Evolutionary conservation across 2,329 filamentous ascomycete genomes (phyloP), one percentile per base, ranked within the genome.

Genomic region (Nigrospora sphaerica): DNA sequence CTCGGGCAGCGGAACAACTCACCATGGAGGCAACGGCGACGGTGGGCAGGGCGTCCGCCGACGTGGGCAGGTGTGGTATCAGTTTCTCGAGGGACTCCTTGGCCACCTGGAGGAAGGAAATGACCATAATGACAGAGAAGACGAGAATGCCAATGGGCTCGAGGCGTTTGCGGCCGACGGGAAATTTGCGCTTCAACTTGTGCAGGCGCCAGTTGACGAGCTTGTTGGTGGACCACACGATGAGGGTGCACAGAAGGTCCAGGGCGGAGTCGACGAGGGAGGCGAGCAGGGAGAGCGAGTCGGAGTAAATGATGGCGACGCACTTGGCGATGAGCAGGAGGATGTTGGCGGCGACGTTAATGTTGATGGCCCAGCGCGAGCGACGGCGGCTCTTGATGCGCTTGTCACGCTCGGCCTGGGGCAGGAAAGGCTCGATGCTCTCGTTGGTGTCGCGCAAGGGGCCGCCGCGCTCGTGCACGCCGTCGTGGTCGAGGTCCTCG

Each of bases 121-220:
- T 74, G 41, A 83, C 70, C 79, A 83, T 83, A 51, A 80, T 75
- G 51, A 82, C 75, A 23, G 73, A 77, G 61, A 83, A 83, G 41
- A 82, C 78, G 11, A 83, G 67, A 39, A 83, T 81, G 2, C 80
- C 79, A 9, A 83, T 66, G 0, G 80, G 80, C 52, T 83, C 79
- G 9, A 83, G 69, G 10, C 79, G 71, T 40, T 70, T 67, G 23
- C 74, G 67, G 5, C 75, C 75, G 18, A 83, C 77, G 0, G 80
- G 80, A 55, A 83, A 83, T 32, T 71, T 71, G 49, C 73, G 71
- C 44, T 69, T 67, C 11, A 81, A 62, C 3, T 66, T 62, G 5
- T 62, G 59, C 5, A 81, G 58, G 17, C 72, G 71, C 80, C 80
- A 83, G 12, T 72, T 63, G 3, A 83, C 80, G 38, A 82, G 57